Conservation (phyloP, 345 rosid genomes). For the Gossypium thurberi region DNA sequence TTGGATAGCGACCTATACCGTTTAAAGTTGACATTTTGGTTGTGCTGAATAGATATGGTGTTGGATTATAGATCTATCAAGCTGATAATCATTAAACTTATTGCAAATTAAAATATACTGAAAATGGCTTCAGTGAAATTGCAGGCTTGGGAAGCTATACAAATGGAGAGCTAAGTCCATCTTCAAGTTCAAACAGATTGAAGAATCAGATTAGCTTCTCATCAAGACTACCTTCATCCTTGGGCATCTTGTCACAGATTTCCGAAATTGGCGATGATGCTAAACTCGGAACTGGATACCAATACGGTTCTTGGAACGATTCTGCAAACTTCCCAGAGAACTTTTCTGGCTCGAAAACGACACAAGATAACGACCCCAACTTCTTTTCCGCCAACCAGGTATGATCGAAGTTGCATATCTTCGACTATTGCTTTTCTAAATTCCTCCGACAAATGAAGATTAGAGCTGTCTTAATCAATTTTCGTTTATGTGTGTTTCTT, state of each 20-base stretch:
- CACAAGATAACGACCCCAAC: conserved; percentile 32
- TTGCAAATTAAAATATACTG: conserved; percentile 8
- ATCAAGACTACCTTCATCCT: conserved; percentile 58
- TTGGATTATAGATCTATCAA: background rate
- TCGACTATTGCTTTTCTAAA: background rate
- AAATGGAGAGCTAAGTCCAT: conserved; percentile 44
- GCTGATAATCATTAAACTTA: background rate
- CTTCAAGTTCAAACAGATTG: conserved; percentile 36
- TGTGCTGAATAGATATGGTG: background rate
- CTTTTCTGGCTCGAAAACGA: conserved; percentile 40
- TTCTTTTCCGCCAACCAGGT: conserved; percentile 45
- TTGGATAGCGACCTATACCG: background rate
- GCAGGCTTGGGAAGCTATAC: conserved; percentile 59
- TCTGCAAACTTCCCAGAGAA: conserved; percentile 39
- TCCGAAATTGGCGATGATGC: conserved; percentile 45
- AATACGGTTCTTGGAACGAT: conserved; percentile 58
- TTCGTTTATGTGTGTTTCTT: conserved; percentile 6
- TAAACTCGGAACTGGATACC: conserved; percentile 30
- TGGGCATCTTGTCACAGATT: conserved; percentile 63
- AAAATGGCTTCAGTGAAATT: conserved; percentile 22
- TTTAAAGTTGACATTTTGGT: background rate
- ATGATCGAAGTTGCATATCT: background rate
- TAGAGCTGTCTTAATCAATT: background rate
- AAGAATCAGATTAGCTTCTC: conserved; percentile 54
- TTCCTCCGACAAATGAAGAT: background rate